These are phyloP conservation scores for Podochytrium sp. DNA, from an alignment of 192 early-diverging fungal genomes.

Conservation along the genomic window DNA sequence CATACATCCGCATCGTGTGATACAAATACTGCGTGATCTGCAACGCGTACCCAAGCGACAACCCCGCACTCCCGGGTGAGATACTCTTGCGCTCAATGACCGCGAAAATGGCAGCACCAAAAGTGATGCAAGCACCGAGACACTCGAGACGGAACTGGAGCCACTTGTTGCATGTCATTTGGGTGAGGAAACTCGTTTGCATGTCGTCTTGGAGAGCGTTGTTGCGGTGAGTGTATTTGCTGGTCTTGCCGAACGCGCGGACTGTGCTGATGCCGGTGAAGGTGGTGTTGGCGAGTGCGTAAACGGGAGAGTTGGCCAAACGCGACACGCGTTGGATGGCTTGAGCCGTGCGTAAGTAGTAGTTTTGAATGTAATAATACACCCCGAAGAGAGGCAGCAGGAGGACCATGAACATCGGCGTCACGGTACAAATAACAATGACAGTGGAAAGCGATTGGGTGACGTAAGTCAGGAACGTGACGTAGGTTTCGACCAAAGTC, in stretches of 20 bases:
- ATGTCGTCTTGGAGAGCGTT: constrained; percentile 65
- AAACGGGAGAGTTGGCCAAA: constrained; percentile 74
- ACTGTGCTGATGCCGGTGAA: constrained; percentile 41
- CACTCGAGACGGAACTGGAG: constrained; percentile 71
- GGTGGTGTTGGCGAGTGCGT: constrained; percentile 73
- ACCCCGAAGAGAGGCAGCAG: constrained; percentile 66
- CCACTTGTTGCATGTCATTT: constrained; percentile 37
- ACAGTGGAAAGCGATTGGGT: constrained; percentile 55
- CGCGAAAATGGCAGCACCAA: constrained; percentile 35
- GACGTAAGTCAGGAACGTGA: constrained; percentile 15
- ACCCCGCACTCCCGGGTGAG: constrained; percentile 29
- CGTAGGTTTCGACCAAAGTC: constrained; percentile 34
- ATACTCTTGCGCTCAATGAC: constrained; percentile 54
- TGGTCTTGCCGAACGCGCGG: constrained; percentile 24
- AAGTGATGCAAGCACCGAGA: constrained; percentile 65
- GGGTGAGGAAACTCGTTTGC: constrained; percentile 67
- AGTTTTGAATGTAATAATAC: constrained; percentile 65
- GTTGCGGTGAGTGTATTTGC: constrained; percentile 29
- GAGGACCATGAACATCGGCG: constrained; percentile 68
- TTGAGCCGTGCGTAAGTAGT: constrained; percentile 57
- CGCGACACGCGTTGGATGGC: constrained; percentile 78
- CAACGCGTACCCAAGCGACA: constrained; percentile 42
- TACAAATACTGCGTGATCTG: constrained; percentile 69
- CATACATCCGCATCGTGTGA: constrained; percentile 67
- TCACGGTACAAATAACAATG: constrained; percentile 53